Evolutionary conservation across 2,329 filamentous ascomycete species (phyloP), one percentile per base, ranked within the genome.

Genomic region (Neofusicoccum cordaticola): DNA sequence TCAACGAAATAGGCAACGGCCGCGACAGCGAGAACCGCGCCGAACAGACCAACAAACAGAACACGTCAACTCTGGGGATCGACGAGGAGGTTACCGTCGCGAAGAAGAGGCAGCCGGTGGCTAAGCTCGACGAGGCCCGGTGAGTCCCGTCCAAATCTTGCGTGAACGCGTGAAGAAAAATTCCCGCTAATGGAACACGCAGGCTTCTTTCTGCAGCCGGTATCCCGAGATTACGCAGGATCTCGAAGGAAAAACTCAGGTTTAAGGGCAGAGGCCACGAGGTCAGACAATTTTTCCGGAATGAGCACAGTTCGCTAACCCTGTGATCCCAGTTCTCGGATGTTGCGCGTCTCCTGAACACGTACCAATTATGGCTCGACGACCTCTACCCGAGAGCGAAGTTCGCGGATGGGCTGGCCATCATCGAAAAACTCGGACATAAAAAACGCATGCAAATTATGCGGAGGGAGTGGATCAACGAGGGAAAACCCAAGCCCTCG

Each of bases 301-400:
- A 52, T 52, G 13, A 58, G 37, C 45, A 63, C 15, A 37, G 17
- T 66, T 27, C 12, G 57, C 47, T 67, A 61, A 62, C 22, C 42
- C 27, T 63, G 44, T 42, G 53, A 34, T 63, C 39, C 1, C 62
- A 94, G 88, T 98, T 95, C 77, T 89, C 90, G 17, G 95, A 99
- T 74, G 87, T 93, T 11, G 86, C 89, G 0, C 87, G 88, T 15
- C 84, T 99, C 27, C 83, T 99, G 53, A 92, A 91, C 27, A 91
- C 96, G 74, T 99, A 98, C 74, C 95, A 98, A 75, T 79, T 97
- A 64, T 99, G 95, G 95, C 89, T 99, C 1, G 94, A 99, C 77
- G 93, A 97, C 73, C 83, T 99, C 12, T 99, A 93, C 73, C 95
- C 95, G 12, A 93, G 96, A 73, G 95, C 94, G 4, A 94, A 93